Base-by-base conservation (phyloP, 2,329 filamentous ascomycete genomes). In the Hypoxylon sp. region DNA sequence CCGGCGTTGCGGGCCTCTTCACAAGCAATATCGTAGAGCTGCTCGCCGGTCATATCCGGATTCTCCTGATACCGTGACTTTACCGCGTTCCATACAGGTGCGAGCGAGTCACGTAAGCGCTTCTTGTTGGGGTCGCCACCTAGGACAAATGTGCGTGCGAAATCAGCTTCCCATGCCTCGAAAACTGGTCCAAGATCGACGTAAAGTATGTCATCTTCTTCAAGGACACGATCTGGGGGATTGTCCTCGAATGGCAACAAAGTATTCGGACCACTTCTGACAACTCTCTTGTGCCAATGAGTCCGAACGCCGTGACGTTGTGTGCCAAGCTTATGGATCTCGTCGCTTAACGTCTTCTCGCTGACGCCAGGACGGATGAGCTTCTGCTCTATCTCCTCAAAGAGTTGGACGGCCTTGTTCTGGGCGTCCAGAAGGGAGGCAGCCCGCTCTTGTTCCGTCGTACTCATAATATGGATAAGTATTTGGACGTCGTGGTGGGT, bases 151-250 rank as follows among this genome's bases (percentile, higher is more conserved):
- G 85, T 87, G 13, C 84, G 82, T 6, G 84, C 84, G 63, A 86
- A 86, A 67, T 86, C 85, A 4, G 85, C 85, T 71, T 87, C 85
- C 83, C 83, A 87, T 0, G 78, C 79, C 55, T 85, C 84, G 62
- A 87, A 86, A 0, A 86, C 84, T 0, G 85, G 84, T 0, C 85
- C 85, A 1, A 87, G 77, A 67, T 87, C 85, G 35, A 87, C 81
- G 62, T 84, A 81, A 2, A 87, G 75, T 53, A 87, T 86, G 61
- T 87, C 85, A 57, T 85, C 83, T 2, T 75, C 72, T 65, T 82
- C 70, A 52, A 87, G 82, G 33, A 81, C 73, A 3, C 84, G 83
- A 67, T 86, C 83, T 0, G 84, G 83, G 0, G 84, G 83, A 70
- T 85, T 85, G 2, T 85, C 84, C 3, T 77, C 74, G 60, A 84